Evolutionary conservation across 192 early-diverging fungal species (phyloP).

Genomic region (Coemansia sp.): DNA sequence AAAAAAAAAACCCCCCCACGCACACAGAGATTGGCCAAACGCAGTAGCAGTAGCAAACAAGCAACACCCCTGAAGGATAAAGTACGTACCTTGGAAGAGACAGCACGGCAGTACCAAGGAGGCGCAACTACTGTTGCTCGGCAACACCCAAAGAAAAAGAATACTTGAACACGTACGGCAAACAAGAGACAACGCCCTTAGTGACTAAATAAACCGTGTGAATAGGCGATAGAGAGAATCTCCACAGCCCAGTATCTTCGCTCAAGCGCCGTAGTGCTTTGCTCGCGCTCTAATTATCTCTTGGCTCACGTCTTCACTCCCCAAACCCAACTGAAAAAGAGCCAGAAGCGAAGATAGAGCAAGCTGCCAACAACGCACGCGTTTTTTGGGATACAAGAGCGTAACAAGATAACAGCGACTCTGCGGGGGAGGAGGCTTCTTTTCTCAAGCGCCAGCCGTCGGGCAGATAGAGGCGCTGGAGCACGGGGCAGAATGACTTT

Average conservation of each 20-base stretch:
- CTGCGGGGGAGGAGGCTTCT: background rate
- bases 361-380: background rate
- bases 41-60: slow-evolving; percentile 16
- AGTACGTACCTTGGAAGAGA: background rate
- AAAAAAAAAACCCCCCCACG: slow-evolving; percentile 6
- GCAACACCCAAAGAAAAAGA: background rate
- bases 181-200: background rate
- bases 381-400: background rate
- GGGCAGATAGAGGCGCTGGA: background rate
- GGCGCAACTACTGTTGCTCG: background rate
- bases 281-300: background rate
- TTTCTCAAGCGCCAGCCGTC: slow-evolving; percentile 6
- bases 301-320: background rate
- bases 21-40: background rate
- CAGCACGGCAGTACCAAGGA: background rate
- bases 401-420: background rate
- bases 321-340: background rate
- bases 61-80: background rate
- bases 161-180: background rate
- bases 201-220: background rate
- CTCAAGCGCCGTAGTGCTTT: background rate
- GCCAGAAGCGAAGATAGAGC: background rate
- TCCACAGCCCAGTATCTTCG: background rate
- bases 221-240: background rate
- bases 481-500: background rate